Conservation (phyloP, 331 rosid genomes). For the Rhamnella rubrinervis region DNA sequence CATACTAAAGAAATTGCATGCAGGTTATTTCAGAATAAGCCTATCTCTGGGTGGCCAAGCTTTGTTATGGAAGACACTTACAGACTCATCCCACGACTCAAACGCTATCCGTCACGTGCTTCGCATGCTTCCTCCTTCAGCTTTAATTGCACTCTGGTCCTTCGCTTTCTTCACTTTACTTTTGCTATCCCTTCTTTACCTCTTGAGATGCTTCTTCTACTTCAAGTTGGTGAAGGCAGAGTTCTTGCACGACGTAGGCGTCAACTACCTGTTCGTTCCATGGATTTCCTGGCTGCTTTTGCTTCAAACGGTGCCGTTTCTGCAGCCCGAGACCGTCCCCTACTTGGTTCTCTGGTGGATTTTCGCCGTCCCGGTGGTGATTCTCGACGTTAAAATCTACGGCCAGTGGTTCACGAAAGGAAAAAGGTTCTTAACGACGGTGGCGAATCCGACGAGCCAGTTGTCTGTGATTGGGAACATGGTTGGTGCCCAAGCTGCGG, state of each 20-base stretch:
- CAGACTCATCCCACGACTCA: not conserved
- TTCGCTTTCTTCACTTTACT: not conserved
- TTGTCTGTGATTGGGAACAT: constrained; percentile 20
- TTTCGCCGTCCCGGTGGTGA: constrained; percentile 15
- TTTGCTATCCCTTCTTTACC: constrained; percentile 9
- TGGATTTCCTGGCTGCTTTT: constrained; percentile 25
- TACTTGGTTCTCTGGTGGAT: constrained; percentile 16
- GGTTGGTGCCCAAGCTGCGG: constrained; percentile 26
- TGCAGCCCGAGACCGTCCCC: not conserved
- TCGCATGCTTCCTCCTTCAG: not conserved
- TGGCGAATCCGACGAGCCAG: constrained; percentile 28
- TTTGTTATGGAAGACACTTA: constrained; percentile 12
- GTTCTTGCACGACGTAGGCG: constrained; percentile 21
- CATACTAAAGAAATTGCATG: constrained; percentile 20
- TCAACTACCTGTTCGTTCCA: constrained; percentile 18
- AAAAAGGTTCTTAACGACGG: constrained; percentile 6
- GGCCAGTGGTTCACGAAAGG: constrained; percentile 27
- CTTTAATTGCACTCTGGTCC: constrained; percentile 18
- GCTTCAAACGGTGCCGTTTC: constrained; percentile 21
- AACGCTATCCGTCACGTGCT: not conserved
- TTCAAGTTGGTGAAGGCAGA: constrained; percentile 18
- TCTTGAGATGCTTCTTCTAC: constrained; percentile 16
- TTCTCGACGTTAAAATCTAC: constrained; percentile 20
- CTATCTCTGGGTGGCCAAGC: constrained; percentile 21
- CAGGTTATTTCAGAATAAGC: constrained; percentile 27